Evolutionary conservation across 2,329 filamentous ascomycete genomes (phyloP).

Genomic region (Leptodontidium sp.): DNA sequence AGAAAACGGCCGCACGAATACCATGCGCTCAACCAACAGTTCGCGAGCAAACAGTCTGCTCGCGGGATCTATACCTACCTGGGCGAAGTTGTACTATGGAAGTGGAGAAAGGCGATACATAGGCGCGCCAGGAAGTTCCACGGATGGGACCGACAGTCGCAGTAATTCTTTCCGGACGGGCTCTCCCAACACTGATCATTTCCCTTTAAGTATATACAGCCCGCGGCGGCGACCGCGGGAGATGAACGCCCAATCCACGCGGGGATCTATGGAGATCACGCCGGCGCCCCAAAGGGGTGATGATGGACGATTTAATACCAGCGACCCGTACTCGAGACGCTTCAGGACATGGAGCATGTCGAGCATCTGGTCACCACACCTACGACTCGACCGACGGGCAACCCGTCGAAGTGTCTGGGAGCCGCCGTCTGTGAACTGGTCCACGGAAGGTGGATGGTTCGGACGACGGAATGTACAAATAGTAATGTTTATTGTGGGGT

Average conservation of each 20-base stretch:
- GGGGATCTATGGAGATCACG: constrained; percentile 55
- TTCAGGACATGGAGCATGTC: constrained; percentile 62
- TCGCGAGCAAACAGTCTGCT: constrained; percentile 55
- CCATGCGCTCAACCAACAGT: constrained; percentile 47
- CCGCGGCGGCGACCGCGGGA: constrained; percentile 56
- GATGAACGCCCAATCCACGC: constrained; percentile 38
- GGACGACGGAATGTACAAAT: constrained; percentile 78
- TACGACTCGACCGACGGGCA: constrained; percentile 69
- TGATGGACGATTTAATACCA: constrained; percentile 29
- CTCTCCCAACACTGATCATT: constrained; percentile 60
- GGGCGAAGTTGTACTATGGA: constrained; percentile 73
- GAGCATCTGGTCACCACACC: constrained; percentile 77
- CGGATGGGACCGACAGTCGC: constrained; percentile 53
- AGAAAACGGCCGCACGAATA: constrained; percentile 50
- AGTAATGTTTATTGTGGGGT: constrained; percentile 77
- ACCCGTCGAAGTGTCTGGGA: constrained; percentile 72
- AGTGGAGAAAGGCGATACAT: constrained; percentile 67
- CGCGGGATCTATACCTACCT: constrained; percentile 53
- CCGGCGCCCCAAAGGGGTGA: constrained; percentile 41
- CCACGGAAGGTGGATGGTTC: constrained; percentile 65
- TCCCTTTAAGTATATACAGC: constrained; percentile 55
- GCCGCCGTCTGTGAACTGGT: constrained; percentile 74
- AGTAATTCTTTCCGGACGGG: constrained; percentile 55
- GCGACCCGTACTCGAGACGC: constrained; percentile 32
- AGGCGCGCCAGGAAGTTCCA: constrained; percentile 45